These are phyloP conservation scores for Neonectria punicea DNA, from an alignment of 2,329 filamentous ascomycete genomes.

Conservation along the genomic window DNA sequence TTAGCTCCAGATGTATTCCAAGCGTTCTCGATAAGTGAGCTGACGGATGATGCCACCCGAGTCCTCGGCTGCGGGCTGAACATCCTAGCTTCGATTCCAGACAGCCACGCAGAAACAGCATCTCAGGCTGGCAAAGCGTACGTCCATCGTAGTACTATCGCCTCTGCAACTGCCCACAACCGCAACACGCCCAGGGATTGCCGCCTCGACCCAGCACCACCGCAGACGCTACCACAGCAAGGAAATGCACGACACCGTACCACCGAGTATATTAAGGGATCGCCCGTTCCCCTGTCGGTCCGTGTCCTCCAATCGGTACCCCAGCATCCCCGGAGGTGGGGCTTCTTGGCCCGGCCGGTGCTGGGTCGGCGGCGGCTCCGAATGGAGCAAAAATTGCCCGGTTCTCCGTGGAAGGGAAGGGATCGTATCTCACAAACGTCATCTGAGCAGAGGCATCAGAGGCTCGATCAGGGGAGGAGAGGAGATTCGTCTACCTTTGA, in stretches of 20 bases:
- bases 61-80: background rate
- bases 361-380: slow-evolving; percentile 16
- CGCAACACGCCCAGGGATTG: background rate
- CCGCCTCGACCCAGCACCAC: background rate
- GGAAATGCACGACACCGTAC: background rate
- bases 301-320: background rate
- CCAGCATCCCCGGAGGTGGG: background rate
- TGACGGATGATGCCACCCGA: background rate
- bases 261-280: background rate
- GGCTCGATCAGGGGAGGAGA: background rate
- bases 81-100: background rate
- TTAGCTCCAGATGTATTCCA: background rate
- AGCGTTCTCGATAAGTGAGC: background rate
- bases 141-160: background rate
- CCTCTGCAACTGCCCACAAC: background rate
- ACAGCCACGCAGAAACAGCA: background rate
- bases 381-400: slow-evolving; percentile 17
- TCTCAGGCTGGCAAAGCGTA: background rate
- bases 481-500: too few relatives aligned
- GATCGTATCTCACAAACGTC: slow-evolving; percentile 10
- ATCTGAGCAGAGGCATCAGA: slow-evolving; percentile 9
- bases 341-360: slow-evolving; percentile 4
- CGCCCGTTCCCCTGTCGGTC: background rate
- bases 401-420: background rate
- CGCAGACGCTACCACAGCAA: background rate